phyloP scores from a whole-genome alignment of 345 rosid species.

The Acer campestre region DNA sequence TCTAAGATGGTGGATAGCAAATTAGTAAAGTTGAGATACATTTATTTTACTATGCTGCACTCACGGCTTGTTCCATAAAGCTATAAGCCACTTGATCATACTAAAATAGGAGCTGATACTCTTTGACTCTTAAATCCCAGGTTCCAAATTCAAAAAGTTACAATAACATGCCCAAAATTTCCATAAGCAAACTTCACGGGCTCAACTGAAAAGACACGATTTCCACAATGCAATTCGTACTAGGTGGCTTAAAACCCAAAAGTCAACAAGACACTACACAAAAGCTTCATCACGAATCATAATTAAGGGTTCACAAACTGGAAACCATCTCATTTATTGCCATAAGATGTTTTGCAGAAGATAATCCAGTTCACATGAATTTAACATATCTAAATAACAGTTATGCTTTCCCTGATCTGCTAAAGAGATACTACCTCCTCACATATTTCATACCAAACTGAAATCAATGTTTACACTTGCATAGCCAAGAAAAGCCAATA shows the following conservation, averaged over 20 bases:
- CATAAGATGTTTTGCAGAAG: not conserved
- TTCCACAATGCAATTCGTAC: not conserved
- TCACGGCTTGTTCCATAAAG: constrained; percentile 5
- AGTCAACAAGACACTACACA: constrained; percentile 3
- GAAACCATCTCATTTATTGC: not conserved
- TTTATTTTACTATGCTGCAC: not conserved
- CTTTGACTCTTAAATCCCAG: constrained; percentile 7
- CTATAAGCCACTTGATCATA: not conserved
- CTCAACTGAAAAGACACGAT: constrained; percentile 4
- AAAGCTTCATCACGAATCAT: not conserved
- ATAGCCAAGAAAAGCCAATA: constrained; percentile 12
- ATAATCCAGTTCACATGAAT: constrained; percentile 6
- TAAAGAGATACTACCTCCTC: not conserved
- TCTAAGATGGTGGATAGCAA: not conserved
- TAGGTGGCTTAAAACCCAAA: constrained; percentile 2
- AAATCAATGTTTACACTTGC: constrained; percentile 5
- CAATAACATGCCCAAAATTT: constrained; percentile 16
- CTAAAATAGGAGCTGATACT: not conserved
- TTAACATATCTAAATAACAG: constrained; percentile 1
- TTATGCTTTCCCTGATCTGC: constrained; percentile 15
- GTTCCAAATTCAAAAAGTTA: constrained; percentile 6
- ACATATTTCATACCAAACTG: not conserved
- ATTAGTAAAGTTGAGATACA: constrained; percentile 2
- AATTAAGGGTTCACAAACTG: not conserved
- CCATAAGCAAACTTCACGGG: not conserved